A percentile compares a stretch with the other conserved stretches of the same genome.
Conservation (phyloP, 305 asterid genomes). For the Andrographis paniculata region DNA sequence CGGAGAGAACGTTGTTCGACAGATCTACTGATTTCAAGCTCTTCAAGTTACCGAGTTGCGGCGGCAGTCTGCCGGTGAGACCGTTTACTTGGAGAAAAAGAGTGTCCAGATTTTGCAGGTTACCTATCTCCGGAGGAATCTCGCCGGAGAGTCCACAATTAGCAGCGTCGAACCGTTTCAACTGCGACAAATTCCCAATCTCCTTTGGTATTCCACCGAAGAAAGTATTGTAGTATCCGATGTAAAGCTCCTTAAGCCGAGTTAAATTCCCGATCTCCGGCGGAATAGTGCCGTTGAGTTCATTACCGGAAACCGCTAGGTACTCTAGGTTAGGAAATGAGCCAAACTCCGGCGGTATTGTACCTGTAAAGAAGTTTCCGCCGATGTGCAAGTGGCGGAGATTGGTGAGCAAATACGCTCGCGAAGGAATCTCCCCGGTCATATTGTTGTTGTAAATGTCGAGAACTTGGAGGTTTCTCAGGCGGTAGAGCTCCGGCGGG, state of each 20-base stretch:
- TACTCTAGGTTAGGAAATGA: conserved; percentile 44
- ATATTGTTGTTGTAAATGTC: conserved; percentile 76
- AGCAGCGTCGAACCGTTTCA: conserved; percentile 67
- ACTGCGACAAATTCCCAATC: conserved; percentile 54
- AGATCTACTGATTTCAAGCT: conserved; percentile 80
- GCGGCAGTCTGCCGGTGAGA: conserved; percentile 44
- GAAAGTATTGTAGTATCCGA: conserved; percentile 68
- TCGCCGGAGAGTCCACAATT: conserved; percentile 75
- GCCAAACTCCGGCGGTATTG: no score
- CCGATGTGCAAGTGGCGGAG: no score
- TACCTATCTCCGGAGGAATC: conserved; percentile 62
- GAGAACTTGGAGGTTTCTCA: conserved; percentile 43
- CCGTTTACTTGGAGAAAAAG: conserved; percentile 69
- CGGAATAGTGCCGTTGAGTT: conserved; percentile 57
- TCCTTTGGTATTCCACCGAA: conserved; percentile 79
- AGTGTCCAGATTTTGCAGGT: conserved; percentile 62
- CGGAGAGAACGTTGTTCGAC: conserved; percentile 57
- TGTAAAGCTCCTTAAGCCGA: conserved; percentile 53
- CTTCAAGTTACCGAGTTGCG: conserved; percentile 56
- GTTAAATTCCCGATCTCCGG: conserved; percentile 59
- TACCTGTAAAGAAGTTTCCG: no score
- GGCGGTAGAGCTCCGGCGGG: conserved; percentile 41
- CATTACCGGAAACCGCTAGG: conserved; percentile 79
- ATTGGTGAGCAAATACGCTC: conserved; percentile 31
- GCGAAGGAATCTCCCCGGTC: conserved; percentile 58